phyloP scores from a whole-genome alignment of 768 basidiomycete genomes.

The Epithele typhae region DNA sequence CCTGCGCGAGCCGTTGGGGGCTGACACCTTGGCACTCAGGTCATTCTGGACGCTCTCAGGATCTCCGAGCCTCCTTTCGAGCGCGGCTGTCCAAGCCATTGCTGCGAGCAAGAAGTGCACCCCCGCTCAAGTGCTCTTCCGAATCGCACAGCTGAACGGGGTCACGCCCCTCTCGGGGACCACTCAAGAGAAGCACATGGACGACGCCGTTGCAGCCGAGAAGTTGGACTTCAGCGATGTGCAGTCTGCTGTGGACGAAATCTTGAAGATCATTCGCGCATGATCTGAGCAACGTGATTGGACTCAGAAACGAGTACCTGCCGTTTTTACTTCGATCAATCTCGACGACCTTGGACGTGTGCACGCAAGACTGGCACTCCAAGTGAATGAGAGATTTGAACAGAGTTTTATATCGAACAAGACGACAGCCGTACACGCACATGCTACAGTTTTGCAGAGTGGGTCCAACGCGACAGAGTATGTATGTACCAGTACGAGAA shows the following conservation, averaged over 20 bases:
- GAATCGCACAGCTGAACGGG: constrained; percentile 59
- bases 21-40: constrained; percentile 37
- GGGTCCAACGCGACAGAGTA: constrained; percentile 23
- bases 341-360: too few species aligned
- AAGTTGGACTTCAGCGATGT: constrained; percentile 29
- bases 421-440: constrained; percentile 35
- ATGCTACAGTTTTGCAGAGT: constrained; percentile 36
- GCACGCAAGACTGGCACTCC: too few species aligned
- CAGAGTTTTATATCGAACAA: constrained; percentile 25
- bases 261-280: background rate
- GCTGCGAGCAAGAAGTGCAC: constrained; percentile 48
- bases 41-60: constrained; percentile 86
- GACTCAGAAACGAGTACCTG: too few species aligned
- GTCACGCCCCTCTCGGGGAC: constrained; percentile 78
- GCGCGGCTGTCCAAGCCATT: constrained; percentile 42
- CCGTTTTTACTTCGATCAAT: too few species aligned
- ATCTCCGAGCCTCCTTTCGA: constrained; percentile 57
- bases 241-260: background rate
- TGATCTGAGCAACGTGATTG: too few species aligned
- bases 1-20: too few species aligned
- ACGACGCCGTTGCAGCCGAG: constrained; percentile 51
- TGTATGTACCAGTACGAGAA: constrained; percentile 19
- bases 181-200: constrained; percentile 62
- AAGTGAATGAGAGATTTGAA: constrained; percentile 11
- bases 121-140: constrained; percentile 63